Conservation (phyloP, 805 yeast species). For the Zygosaccharomyces pseudorouxii region DNA sequence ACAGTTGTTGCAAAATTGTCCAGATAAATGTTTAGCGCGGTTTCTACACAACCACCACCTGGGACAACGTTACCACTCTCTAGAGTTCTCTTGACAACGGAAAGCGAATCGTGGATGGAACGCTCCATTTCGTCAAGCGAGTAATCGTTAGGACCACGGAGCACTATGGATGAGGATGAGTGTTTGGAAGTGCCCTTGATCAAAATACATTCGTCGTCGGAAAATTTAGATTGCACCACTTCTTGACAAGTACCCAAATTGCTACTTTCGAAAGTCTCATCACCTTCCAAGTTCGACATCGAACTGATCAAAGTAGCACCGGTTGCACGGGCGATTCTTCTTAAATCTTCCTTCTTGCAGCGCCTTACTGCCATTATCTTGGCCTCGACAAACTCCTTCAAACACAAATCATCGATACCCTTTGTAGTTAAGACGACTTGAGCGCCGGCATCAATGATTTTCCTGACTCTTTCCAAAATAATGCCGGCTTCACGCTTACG, state of each 20-base stretch:
- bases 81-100: slow-evolving; percentile 91
- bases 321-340: slow-evolving; percentile 96
- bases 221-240: slow-evolving; percentile 83
- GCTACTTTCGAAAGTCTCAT: slow-evolving; percentile 81
- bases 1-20: slow-evolving; percentile 98
- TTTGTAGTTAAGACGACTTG: slow-evolving; percentile 89
- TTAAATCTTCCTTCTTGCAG: slow-evolving; percentile 92
- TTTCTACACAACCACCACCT: slow-evolving; percentile 99
- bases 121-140: slow-evolving; percentile 98
- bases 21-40: slow-evolving; percentile 88
- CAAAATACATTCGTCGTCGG: slow-evolving; percentile 95
- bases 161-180: slow-evolving; percentile 83
- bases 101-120: slow-evolving; percentile 88
- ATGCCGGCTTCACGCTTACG: slow-evolving; percentile 86
- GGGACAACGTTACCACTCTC: slow-evolving; percentile 95
- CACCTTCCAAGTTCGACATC: slow-evolving; percentile 93
- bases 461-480: slow-evolving; percentile 73
- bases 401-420: slow-evolving; percentile 89
- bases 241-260: slow-evolving; percentile 87
- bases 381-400: slow-evolving; percentile 86
- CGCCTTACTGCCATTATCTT: slow-evolving; percentile 95
- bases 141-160: slow-evolving; percentile 95
- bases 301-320: slow-evolving; percentile 89
- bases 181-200: slow-evolving; percentile 87
- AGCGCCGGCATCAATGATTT: slow-evolving; percentile 83